A percentile compares a stretch with the other conserved stretches of the same genome.
Evolutionary conservation across 768 basidiomycete species (phyloP).

Genomic region (Paxillus involutus): DNA sequence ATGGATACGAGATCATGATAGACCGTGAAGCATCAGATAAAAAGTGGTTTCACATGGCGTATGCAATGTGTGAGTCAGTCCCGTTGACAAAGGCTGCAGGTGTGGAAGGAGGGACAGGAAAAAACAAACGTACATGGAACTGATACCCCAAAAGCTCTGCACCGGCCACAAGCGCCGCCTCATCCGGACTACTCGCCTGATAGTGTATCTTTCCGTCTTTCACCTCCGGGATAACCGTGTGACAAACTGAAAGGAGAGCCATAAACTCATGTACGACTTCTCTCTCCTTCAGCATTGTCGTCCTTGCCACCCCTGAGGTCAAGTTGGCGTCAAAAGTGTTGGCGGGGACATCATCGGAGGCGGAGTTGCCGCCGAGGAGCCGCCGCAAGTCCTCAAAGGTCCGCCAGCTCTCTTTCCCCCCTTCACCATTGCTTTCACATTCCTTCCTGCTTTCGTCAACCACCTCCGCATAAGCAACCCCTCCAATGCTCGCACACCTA

Average conservation of each 20-base stretch:
- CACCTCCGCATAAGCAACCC: constrained; percentile 84
- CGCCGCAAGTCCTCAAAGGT: constrained; percentile 75
- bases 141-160: constrained; percentile 91
- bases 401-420: constrained; percentile 57
- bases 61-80: background rate
- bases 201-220: constrained; percentile 87
- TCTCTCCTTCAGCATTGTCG: constrained; percentile 33
- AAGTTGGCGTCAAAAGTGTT: constrained; percentile 57
- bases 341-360: constrained; percentile 21
- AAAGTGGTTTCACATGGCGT: no score
- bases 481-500: constrained; percentile 83
- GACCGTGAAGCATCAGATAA: no score
- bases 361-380: constrained; percentile 44
- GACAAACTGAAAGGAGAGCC: constrained; percentile 89
- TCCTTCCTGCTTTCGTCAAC: constrained; percentile 86
- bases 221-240: constrained; percentile 96
- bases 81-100: background rate
- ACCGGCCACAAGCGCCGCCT: constrained; percentile 93
- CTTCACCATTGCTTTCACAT: constrained; percentile 45
- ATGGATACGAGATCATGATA: background rate
- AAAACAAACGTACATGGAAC: constrained; percentile 78
- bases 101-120: background rate
- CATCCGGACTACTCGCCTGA: constrained; percentile 97
- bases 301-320: constrained; percentile 6
- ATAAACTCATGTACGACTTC: constrained; percentile 71